Percentiles rank a stretch among this genome's conserved stretches.
Conservation (phyloP, 75 land plant species). For the Selaginella moellendorffii region DNA sequence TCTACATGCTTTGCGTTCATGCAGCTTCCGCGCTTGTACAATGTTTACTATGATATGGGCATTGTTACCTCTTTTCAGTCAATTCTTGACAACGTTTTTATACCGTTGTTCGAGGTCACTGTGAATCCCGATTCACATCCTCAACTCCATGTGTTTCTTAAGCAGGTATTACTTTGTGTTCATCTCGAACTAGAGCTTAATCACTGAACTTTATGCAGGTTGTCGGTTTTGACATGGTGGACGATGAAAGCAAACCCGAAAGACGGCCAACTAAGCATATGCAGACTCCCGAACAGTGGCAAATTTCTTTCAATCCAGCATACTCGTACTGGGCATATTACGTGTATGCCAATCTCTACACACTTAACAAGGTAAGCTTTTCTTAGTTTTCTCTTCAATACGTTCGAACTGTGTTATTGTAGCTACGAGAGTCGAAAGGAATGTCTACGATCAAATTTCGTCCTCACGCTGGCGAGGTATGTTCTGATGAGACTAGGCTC, state of each 20-base stretch:
- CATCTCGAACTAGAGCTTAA: too few relatives aligned
- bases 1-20: constrained; percentile 8
- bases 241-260: constrained; percentile 99
- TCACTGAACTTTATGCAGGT: too few relatives aligned
- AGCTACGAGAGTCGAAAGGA: constrained; percentile 96
- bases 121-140: constrained; percentile 94
- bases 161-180: constrained; percentile 83
- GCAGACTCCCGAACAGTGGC: constrained; percentile 94
- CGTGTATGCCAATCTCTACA: constrained; percentile 86
- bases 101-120: constrained; percentile 95
- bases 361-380: constrained; percentile 68
- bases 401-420: constrained; percentile 2
- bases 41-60: constrained; percentile 95
- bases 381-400: background rate
- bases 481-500: background rate
- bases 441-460: constrained; percentile 84
- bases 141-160: constrained; percentile 81
- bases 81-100: constrained; percentile 78
- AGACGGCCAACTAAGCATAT: constrained; percentile 99
- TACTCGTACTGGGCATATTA: constrained; percentile 95
- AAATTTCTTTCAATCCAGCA: constrained; percentile 85
- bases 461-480: constrained; percentile 97
- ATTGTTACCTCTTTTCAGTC: constrained; percentile 85
- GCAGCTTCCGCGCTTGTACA: constrained; percentile 89
- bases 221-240: constrained; percentile 96